Conservation (phyloP, 306 rosid genomes). For the Lithocarpus polystachyus region DNA sequence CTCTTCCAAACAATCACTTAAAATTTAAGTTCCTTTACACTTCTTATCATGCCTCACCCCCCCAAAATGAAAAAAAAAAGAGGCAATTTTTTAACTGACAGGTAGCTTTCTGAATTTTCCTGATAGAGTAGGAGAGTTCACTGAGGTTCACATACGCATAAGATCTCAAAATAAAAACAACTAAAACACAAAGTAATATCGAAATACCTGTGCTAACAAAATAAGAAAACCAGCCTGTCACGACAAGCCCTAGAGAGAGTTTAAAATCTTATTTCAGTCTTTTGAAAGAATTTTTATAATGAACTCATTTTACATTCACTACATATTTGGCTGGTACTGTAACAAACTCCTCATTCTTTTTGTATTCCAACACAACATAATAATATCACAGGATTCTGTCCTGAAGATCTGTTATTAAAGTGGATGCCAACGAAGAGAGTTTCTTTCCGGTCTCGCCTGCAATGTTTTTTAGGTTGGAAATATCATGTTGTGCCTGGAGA, state of each 20-base stretch:
- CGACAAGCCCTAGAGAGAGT: conserved; percentile 28
- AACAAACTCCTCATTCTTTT: conserved; percentile 22
- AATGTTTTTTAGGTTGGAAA: conserved; percentile 76
- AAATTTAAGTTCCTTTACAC: no score
- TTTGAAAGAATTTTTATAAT: conserved; percentile 34
- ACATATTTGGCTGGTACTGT: conserved; percentile 26
- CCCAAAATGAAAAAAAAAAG: neutral
- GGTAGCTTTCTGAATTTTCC: neutral
- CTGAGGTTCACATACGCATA: neutral
- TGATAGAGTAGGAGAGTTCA: conserved; percentile 2
- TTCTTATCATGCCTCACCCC: neutral
- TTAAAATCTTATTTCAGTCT: conserved; percentile 30
- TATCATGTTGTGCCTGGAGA: conserved; percentile 81
- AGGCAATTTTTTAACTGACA: neutral
- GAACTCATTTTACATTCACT: conserved; percentile 37
- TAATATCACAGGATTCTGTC: conserved; percentile 76
- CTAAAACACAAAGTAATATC: conserved; percentile 18
- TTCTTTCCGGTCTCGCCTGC: conserved; percentile 96
- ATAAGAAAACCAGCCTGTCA: conserved; percentile 35
- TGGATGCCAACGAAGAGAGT: conserved; percentile 78
- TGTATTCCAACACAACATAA: conserved; percentile 24
- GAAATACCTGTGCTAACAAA: conserved; percentile 31
- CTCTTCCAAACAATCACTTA: no score
- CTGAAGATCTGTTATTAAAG: conserved; percentile 78
- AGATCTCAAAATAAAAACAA: neutral